A percentile compares a stretch with the other conserved stretches of the same genome.
Evolutionary conservation across 2,329 filamentous ascomycete species (phyloP).

Genomic region (Fusarium nygamai): DNA sequence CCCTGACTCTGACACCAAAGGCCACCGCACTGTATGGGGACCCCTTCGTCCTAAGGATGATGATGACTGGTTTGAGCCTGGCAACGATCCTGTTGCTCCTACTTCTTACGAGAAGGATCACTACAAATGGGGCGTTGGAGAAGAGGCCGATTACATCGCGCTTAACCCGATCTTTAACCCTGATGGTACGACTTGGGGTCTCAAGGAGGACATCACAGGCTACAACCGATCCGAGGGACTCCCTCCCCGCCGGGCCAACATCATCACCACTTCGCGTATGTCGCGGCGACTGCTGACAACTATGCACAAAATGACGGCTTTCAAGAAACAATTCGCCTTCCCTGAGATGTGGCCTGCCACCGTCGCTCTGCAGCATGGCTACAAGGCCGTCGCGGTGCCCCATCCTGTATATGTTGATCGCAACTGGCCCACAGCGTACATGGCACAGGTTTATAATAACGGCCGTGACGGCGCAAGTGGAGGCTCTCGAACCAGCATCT

Average conservation of each 20-base stretch:
- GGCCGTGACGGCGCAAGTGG: conserved; percentile 79
- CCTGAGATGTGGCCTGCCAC: conserved; percentile 97
- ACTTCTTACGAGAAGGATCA: conserved; percentile 78
- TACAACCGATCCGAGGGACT: conserved; percentile 73
- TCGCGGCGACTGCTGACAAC: conserved; percentile 80
- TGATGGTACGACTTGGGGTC: conserved; percentile 84
- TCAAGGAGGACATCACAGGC: conserved; percentile 84
- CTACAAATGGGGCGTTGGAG: conserved; percentile 86
- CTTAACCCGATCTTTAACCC: conserved; percentile 94
- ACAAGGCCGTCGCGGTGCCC: conserved; percentile 91
- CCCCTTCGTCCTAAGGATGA: conserved; percentile 75
- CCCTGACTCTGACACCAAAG: conserved; percentile 46
- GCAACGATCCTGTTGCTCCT: conserved; percentile 79
- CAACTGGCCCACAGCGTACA: conserved; percentile 82
- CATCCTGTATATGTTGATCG: conserved; percentile 91
- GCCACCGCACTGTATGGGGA: conserved; percentile 79
- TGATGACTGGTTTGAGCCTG: conserved; percentile 76
- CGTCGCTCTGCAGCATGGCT: conserved; percentile 87
- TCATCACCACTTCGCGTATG: conserved; percentile 88
- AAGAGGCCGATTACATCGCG: conserved; percentile 91
- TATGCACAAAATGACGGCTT: conserved; percentile 91
- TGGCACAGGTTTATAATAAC: conserved; percentile 83
- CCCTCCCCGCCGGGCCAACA: conserved; percentile 80
- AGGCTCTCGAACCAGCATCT: conserved; percentile 77
- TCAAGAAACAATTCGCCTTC: conserved; percentile 89